A percentile compares a stretch with the other conserved stretches of the same genome.
Conservation (phyloP, 1,284 basidiomycete species). For the Caloboletus firmus region DNA sequence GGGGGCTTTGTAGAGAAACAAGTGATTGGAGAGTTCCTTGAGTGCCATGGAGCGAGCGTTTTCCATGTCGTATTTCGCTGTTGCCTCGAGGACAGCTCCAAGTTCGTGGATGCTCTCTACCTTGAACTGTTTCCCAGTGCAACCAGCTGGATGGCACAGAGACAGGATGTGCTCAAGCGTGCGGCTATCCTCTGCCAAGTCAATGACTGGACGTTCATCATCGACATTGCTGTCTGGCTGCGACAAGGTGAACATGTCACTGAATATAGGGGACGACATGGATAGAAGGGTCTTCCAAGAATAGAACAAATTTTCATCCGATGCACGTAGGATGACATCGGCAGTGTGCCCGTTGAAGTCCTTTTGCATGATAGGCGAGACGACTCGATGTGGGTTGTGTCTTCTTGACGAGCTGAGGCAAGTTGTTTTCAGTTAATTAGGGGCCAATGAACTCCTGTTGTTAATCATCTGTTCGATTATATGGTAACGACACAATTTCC, state of each 20-base stretch:
- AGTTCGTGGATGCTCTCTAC: conserved; percentile 1
- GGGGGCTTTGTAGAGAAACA: conserved; percentile 9
- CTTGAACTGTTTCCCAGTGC: background rate
- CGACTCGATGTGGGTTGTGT: background rate
- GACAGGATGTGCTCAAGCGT: conserved; percentile 29
- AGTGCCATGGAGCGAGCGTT: background rate
- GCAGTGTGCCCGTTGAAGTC: background rate
- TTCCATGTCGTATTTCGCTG: conserved; percentile 27
- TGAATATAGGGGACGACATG: conserved; percentile 32
- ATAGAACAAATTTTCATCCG: conserved; percentile 27
- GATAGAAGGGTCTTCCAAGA: conserved; percentile 29
- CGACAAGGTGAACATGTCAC: conserved; percentile 28
- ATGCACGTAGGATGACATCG: conserved; percentile 33
- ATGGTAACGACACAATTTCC: no score
- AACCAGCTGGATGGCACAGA: conserved; percentile 29
- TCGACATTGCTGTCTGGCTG: conserved; percentile 4
- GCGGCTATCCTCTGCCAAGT: conserved; percentile 29
- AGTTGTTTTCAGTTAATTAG: background rate
- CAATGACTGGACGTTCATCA: conserved; percentile 19
- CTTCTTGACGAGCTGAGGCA: background rate
- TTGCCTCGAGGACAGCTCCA: conserved; percentile 9
- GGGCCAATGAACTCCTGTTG: no score
- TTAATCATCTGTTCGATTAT: no score
- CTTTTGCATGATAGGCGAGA: conserved; percentile 9
- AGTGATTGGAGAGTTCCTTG: conserved; percentile 1